Evolutionary conservation across 768 basidiomycete genomes (phyloP), one percentile per base, ranked within the genome.

Genomic region (Phylloporus scabripes): DNA sequence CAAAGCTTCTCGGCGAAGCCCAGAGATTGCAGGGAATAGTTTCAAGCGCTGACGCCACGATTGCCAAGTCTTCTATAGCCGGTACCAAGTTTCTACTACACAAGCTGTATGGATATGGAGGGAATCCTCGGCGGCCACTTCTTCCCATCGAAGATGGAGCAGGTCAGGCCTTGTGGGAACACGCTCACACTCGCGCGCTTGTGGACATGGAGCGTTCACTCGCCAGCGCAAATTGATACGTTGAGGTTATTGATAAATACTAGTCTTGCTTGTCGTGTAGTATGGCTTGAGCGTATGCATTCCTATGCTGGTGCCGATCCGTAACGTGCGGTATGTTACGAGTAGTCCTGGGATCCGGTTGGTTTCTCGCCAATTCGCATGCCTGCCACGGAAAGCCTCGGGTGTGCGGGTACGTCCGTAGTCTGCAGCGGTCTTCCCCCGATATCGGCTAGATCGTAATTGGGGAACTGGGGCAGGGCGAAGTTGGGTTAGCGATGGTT

Each of bases 11-110:
- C 31, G 67, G 76, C 0, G 82, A 87, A 59, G 86, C 88, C 7
- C 82, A 83, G 57, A 75, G 72, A 12, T 63, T 95, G 23, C 93
- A 97, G 61, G 87, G 81, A 9, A 81, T 92, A 53, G 75, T 90
- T 46, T 88, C 87, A 8, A 80, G 78, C 41, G 90, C 82, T 5
- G 93, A 96, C 64, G 83, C 73, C 55, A 85, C 87, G 6, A 84
- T 92, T 57, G 78, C 85, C 21, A 85, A 86, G 60, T 70, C 80
- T 2, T 83, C 82, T 2, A 83, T 95, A 52, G 70, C 85, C 6
- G 92, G 92, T 5, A 92, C 86, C n/a, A 95, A 95, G 67, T 83
- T 72, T 61, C 73, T 88, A 36, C 67, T 92, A 12, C 73, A 89
- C 64, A 85, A 77, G 61, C 63, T 87, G 17, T 76, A 85, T 55